Conservation (phyloP, 495 filamentous ascomycete species). For the Penicillium macrosclerotiorum region DNA sequence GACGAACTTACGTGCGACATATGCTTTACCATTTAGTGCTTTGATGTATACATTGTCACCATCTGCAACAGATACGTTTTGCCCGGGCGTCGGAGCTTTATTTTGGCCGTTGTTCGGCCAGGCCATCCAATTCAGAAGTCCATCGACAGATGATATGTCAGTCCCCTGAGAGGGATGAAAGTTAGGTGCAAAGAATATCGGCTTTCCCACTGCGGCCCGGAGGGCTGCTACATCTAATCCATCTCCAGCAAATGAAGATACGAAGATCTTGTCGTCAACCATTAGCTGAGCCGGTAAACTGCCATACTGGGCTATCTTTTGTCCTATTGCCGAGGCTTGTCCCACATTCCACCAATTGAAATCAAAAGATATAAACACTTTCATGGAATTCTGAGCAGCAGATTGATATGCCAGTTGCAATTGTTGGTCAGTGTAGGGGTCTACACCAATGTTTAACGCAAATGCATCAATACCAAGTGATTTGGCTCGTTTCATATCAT, state of each 20-base stretch:
- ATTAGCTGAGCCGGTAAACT: slow-evolving; percentile 50
- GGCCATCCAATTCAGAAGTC: slow-evolving; percentile 58
- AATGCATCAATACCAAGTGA: slow-evolving; percentile 58
- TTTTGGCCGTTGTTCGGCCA: slow-evolving; percentile 57
- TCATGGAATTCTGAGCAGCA: slow-evolving; percentile 55
- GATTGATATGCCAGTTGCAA: slow-evolving; percentile 56
- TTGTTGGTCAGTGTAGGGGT: slow-evolving; percentile 51
- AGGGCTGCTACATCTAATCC: slow-evolving; percentile 47
- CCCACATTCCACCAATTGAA: slow-evolving; percentile 53
- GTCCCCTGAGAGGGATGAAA: slow-evolving; percentile 44
- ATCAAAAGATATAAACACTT: slow-evolving; percentile 61
- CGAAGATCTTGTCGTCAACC: slow-evolving; percentile 54
- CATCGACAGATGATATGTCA: slow-evolving; percentile 42
- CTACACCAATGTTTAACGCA: slow-evolving; percentile 56
- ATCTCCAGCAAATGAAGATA: slow-evolving; percentile 55
- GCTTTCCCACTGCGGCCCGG: slow-evolving; percentile 38
- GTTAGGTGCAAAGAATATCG: slow-evolving; percentile 57
- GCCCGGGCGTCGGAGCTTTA: slow-evolving; percentile 47
- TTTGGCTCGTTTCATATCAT: slow-evolving; percentile 56
- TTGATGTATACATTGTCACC: slow-evolving; percentile 49
- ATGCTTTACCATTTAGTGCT: slow-evolving; percentile 50
- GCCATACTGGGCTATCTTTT: slow-evolving; percentile 49
- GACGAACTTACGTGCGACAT: slow-evolving; percentile 51
- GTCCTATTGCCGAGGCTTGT: slow-evolving; percentile 43
- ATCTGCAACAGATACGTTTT: slow-evolving; percentile 44